Percentiles rank a stretch among this genome's conserved stretches.
Conservation (phyloP, 306 rosid genomes). For the Cicer cuneatum region DNA sequence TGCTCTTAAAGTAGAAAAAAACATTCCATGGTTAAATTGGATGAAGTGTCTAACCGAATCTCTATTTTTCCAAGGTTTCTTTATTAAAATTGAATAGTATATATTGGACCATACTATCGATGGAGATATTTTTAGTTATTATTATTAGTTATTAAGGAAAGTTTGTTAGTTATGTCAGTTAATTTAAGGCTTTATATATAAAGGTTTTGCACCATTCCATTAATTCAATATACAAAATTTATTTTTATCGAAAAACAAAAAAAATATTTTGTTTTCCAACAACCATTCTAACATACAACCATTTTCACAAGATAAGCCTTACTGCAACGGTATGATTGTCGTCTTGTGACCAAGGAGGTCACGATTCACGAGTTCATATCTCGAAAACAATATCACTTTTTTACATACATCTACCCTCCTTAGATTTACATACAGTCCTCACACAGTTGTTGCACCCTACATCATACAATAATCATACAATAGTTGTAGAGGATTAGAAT, state of each 20-base stretch:
- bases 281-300: not conserved
- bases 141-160: not conserved
- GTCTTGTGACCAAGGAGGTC: not conserved
- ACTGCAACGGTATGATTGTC: not conserved
- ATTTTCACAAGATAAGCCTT: not conserved
- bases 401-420: not conserved
- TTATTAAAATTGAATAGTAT: constrained; percentile 8
- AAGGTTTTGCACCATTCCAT: not conserved
- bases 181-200: not conserved
- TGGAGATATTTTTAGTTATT: not conserved
- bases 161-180: not conserved
- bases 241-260: not conserved
- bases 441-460: no score
- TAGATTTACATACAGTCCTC: no score
- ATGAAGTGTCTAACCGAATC: constrained; percentile 8
- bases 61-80: not conserved
- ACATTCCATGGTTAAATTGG: constrained; percentile 20
- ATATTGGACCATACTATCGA: not conserved
- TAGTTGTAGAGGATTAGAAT: no score
- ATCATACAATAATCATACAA: no score
- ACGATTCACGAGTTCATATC: not conserved
- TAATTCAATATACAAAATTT: not conserved
- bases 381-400: not conserved
- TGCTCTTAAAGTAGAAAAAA: constrained; percentile 30
- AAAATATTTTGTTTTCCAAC: not conserved